Evolutionary conservation across 1,284 basidiomycete species (phyloP).

Genomic region (Pascua guehoae): DNA sequence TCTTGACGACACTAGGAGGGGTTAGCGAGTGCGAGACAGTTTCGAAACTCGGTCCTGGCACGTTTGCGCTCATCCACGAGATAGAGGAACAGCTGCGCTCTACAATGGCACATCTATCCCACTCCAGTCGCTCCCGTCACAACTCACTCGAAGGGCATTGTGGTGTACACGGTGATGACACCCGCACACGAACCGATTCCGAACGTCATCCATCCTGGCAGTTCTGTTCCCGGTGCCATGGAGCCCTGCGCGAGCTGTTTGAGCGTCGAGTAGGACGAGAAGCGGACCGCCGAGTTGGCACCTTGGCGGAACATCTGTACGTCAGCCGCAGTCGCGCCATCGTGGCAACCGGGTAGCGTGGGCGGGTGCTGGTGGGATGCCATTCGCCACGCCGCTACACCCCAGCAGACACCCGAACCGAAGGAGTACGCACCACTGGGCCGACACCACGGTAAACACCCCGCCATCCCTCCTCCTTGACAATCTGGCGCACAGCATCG

Average conservation of each 20-base stretch:
- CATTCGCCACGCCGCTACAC: no score
- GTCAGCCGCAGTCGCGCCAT: background rate
- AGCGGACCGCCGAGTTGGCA: slow-evolving; percentile 94
- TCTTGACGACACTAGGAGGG: slow-evolving; percentile 81
- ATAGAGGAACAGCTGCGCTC: no score
- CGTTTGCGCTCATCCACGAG: background rate
- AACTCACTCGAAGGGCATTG: slow-evolving; percentile 87
- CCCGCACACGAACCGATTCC: slow-evolving; percentile 91
- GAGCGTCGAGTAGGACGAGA: slow-evolving; percentile 88
- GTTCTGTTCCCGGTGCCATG: slow-evolving; percentile 71
- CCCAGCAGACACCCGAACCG: background rate
- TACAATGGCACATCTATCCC: background rate
- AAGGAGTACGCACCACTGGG: slow-evolving; percentile 69
- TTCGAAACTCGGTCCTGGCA: no score
- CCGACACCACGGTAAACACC: slow-evolving; percentile 89
- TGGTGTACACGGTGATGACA: slow-evolving; percentile 82
- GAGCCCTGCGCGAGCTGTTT: slow-evolving; percentile 88
- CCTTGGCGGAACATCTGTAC: slow-evolving; percentile 91
- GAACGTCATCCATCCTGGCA: slow-evolving; percentile 88
- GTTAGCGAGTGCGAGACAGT: slow-evolving; percentile 1
- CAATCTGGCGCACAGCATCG: slow-evolving; percentile 78
- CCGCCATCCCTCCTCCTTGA: slow-evolving; percentile 71
- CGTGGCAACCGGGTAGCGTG: no score
- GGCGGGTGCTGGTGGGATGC: no score
- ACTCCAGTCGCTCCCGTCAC: background rate